A percentile compares a stretch with the other conserved stretches of the same genome.
These are phyloP conservation scores for Cordyceps fumosorosea DNA, from an alignment of 2,329 filamentous ascomycete species.

Conservation along the genomic window DNA sequence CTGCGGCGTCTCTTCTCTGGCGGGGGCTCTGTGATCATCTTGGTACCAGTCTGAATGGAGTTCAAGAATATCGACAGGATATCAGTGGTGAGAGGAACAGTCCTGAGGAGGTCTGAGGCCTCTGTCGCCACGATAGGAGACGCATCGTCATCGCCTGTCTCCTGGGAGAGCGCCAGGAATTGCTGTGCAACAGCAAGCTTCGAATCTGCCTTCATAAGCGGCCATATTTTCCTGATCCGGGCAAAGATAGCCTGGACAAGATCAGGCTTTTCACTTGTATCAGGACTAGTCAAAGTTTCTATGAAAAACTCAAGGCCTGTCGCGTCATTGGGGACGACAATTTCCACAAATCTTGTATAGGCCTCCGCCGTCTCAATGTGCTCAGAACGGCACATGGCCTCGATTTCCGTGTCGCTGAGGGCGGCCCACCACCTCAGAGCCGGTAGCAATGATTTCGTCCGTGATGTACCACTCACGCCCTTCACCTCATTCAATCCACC, in stretches of 20 bases:
- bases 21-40: slow-evolving; percentile 64
- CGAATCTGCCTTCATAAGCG: slow-evolving; percentile 57
- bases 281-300: slow-evolving; percentile 36
- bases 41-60: slow-evolving; percentile 64
- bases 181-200: slow-evolving; percentile 54
- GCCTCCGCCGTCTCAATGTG: slow-evolving; percentile 36
- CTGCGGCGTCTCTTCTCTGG: slow-evolving; percentile 74
- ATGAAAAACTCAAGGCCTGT: slow-evolving; percentile 47
- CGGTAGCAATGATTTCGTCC: slow-evolving; percentile 71
- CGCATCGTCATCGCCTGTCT: slow-evolving; percentile 27
- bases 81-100: slow-evolving; percentile 64
- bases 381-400: slow-evolving; percentile 33
- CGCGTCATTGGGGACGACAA: slow-evolving; percentile 48
- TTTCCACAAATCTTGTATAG: slow-evolving; percentile 40
- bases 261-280: slow-evolving; percentile 34
- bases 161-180: slow-evolving; percentile 56
- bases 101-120: slow-evolving; percentile 65
- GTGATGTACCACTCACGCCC: slow-evolving; percentile 59
- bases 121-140: slow-evolving; percentile 43
- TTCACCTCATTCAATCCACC: slow-evolving; percentile 66
- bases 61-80: slow-evolving; percentile 68
- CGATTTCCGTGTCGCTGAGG: slow-evolving; percentile 44
- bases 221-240: slow-evolving; percentile 67
- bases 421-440: slow-evolving; percentile 62
- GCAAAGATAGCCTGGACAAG: slow-evolving; percentile 61